Conservation (phyloP, 1,284 basidiomycete genomes). For the Naganishia sp. region DNA sequence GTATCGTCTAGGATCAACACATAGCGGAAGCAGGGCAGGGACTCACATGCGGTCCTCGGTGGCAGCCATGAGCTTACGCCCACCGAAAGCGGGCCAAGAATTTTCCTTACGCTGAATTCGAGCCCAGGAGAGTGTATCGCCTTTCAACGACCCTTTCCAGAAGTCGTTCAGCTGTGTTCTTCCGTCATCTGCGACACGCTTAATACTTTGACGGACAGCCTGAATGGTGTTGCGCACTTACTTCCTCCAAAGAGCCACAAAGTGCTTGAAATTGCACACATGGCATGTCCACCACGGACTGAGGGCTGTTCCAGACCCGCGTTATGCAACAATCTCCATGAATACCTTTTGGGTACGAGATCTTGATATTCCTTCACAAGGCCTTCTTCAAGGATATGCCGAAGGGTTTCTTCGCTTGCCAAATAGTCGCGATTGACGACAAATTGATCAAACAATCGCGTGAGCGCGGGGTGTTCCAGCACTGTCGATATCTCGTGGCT, state of each 20-base stretch:
- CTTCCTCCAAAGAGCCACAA: conserved; percentile 20
- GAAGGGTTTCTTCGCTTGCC: conserved; percentile 9
- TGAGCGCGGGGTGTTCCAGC: conserved; percentile 29
- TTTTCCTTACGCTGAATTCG: not conserved
- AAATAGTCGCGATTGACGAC: conserved; percentile 27
- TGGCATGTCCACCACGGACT: conserved; percentile 24
- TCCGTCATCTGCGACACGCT: not conserved
- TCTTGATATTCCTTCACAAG: conserved; percentile 12
- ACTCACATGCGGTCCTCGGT: conserved; percentile 10
- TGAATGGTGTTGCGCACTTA: not conserved
- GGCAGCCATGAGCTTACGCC: conserved; percentile 2
- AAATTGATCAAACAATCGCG: conserved; percentile 18
- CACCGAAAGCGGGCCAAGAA: not conserved
- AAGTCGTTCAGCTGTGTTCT: conserved; percentile 4
- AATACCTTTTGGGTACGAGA: conserved; percentile 16
- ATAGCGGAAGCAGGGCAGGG: too few species aligned
- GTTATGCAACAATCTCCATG: conserved; percentile 15
- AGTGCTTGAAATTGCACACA: conserved; percentile 10
- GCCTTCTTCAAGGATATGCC: conserved; percentile 11
- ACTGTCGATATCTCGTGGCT: conserved; percentile 7
- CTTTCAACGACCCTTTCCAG: conserved; percentile 9
- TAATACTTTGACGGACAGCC: too few species aligned
- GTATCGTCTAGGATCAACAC: not conserved
- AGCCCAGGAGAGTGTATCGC: conserved; percentile 7
- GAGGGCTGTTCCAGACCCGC: conserved; percentile 14